phyloP scores from a whole-genome alignment of 176 grass and related monocot genomes.

The Saccharum spontaneum region DNA sequence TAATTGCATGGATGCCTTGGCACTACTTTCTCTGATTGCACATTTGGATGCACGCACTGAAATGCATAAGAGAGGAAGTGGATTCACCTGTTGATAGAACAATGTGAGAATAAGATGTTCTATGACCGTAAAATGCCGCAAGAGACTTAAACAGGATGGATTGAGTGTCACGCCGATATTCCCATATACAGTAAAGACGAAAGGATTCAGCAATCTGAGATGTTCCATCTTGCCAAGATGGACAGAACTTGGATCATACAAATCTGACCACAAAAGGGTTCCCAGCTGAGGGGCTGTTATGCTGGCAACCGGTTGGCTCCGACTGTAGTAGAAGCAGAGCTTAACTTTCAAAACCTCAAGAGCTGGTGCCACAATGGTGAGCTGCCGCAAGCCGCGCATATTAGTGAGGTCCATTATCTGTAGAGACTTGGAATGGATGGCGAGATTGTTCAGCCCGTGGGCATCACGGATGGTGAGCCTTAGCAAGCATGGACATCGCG shows the following conservation, averaged over 20 bases:
- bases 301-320: too few relatives aligned
- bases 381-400: neutral
- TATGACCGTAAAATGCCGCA: neutral
- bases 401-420: accelerated
- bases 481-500: neutral
- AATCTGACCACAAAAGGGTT: too few relatives aligned
- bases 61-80: neutral
- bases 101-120: neutral
- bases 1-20: neutral
- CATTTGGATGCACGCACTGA: neutral
- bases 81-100: neutral
- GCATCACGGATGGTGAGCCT: neutral
- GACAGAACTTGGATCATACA: conserved; percentile 13
- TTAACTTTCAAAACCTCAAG: neutral
- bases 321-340: too few relatives aligned
- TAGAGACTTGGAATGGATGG: neutral
- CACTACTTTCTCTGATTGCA: neutral
- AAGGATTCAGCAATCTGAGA: neutral
- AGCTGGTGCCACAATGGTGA: neutral
- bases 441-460: neutral
- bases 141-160: neutral
- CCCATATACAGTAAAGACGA: conserved; percentile 1
- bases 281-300: too few relatives aligned
- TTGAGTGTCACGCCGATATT: neutral
- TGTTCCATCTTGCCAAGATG: neutral